Conservation (phyloP, 108 stramenopile species). For the Discostella stelligeroides region DNA sequence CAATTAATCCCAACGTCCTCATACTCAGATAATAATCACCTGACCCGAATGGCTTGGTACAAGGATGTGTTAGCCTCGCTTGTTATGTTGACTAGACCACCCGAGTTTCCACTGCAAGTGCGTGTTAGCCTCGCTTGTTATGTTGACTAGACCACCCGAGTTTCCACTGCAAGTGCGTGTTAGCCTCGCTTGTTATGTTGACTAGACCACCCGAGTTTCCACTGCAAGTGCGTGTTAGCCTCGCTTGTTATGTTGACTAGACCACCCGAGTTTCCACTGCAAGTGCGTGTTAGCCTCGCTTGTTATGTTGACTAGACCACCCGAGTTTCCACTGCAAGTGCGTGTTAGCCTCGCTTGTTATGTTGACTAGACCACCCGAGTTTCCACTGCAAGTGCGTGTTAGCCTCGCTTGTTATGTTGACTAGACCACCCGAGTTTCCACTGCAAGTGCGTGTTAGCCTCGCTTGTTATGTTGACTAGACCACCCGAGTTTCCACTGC, state of each 20-base stretch:
- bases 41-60: slow-evolving; percentile 30
- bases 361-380: too few species aligned
- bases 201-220: slow-evolving; percentile 24
- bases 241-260: slow-evolving; percentile 9
- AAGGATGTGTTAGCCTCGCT: slow-evolving; percentile 21
- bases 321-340: too few species aligned
- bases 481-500: too few species aligned
- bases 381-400: too few species aligned
- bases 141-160: slow-evolving; percentile 18
- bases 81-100: slow-evolving; percentile 2
- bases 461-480: too few species aligned
- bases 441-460: too few species aligned
- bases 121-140: slow-evolving; percentile 9
- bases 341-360: too few species aligned
- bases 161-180: slow-evolving; percentile 13
- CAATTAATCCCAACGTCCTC: slow-evolving; percentile 6
- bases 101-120: slow-evolving; percentile 20
- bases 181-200: slow-evolving; percentile 3
- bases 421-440: too few species aligned
- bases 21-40: slow-evolving; percentile 39
- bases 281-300: neutral
- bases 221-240: neutral
- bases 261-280: slow-evolving; percentile 24
- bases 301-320: too few species aligned
- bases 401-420: too few species aligned